phyloP scores from a whole-genome alignment of 1,284 basidiomycete genomes.

The Ceratobasidium papillatum region DNA sequence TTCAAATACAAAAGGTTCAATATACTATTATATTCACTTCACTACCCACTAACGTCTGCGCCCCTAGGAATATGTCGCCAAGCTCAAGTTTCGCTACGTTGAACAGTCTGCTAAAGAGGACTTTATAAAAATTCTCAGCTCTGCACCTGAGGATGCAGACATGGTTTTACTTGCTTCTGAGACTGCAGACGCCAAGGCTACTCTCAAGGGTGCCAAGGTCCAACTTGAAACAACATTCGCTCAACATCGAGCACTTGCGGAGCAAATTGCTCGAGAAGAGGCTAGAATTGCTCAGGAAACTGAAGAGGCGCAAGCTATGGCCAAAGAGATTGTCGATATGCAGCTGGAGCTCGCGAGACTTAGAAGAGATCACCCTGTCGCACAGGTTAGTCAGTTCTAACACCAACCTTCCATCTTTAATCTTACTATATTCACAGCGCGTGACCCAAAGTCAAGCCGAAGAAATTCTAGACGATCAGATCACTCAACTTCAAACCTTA shows the following conservation, averaged over 20 bases:
- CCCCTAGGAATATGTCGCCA: slow-evolving; percentile 33
- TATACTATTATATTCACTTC: background rate
- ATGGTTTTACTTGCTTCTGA: slow-evolving; percentile 23
- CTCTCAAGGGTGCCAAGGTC: slow-evolving; percentile 33
- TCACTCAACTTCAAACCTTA: slow-evolving; percentile 16
- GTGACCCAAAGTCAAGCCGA: slow-evolving; percentile 34
- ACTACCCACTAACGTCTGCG: background rate
- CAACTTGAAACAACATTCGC: slow-evolving; percentile 25
- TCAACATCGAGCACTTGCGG: slow-evolving; percentile 16
- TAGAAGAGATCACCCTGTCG: slow-evolving; percentile 24
- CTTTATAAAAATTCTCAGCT: slow-evolving; percentile 31
- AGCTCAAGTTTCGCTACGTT: slow-evolving; percentile 37
- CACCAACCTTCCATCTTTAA: background rate
- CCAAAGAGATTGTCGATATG: slow-evolving; percentile 37
- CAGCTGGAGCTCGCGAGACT: slow-evolving; percentile 28
- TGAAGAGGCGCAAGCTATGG: slow-evolving; percentile 21
- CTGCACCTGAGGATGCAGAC: slow-evolving; percentile 32
- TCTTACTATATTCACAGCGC: background rate
- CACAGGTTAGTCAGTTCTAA: slow-evolving; percentile 1
- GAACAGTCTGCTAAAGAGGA: slow-evolving; percentile 38
- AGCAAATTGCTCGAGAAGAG: slow-evolving; percentile 27
- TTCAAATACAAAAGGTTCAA: slow-evolving; percentile 30
- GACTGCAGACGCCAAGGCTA: slow-evolving; percentile 22
- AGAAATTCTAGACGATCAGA: slow-evolving; percentile 26
- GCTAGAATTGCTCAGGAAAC: slow-evolving; percentile 17